phyloP scores from a whole-genome alignment of 176 grass and related monocot genomes.

The Microstegium vimineum region DNA sequence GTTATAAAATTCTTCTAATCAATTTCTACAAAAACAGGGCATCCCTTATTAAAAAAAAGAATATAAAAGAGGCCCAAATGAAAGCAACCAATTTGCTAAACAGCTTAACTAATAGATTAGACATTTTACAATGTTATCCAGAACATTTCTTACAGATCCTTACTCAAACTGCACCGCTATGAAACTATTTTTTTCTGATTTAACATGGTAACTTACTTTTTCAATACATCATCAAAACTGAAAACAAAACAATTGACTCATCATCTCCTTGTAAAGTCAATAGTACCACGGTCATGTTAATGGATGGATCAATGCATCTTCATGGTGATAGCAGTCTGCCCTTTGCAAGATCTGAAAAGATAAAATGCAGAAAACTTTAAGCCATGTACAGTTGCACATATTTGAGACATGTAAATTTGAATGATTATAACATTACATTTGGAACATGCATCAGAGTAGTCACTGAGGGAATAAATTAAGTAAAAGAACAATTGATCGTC shows the following conservation, averaged over 20 bases:
- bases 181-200: neutral
- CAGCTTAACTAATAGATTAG: neutral
- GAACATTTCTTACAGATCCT: neutral
- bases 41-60: neutral
- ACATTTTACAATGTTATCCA: no score
- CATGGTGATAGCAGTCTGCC: neutral
- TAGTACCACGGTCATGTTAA: neutral
- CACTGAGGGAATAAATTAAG: neutral
- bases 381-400: neutral
- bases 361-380: neutral
- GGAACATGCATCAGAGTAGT: neutral
- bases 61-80: neutral
- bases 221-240: neutral
- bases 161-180: neutral
- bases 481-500: neutral
- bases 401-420: neutral
- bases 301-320: neutral
- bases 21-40: neutral
- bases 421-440: neutral
- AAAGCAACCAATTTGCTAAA: neutral
- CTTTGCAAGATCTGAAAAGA: conserved; percentile 11
- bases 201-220: neutral
- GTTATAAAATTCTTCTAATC: neutral
- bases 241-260: neutral
- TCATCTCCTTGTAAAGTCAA: neutral